phyloP scores from a whole-genome alignment of 2,329 filamentous ascomycete genomes.

The Macroventuria anomochaeta region DNA sequence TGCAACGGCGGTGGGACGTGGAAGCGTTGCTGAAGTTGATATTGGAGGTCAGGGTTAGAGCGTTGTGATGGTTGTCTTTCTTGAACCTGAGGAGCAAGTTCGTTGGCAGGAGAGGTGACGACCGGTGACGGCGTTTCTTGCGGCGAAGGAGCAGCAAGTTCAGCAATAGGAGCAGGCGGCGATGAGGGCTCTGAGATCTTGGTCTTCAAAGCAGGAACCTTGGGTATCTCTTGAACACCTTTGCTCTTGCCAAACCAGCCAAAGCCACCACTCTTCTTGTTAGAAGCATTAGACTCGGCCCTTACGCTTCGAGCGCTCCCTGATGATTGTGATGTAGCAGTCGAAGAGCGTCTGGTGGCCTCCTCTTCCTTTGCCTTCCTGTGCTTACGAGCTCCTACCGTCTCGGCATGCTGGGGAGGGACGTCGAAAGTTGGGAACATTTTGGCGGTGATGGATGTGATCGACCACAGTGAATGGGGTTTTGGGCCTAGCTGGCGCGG shows the following conservation, averaged over 20 bases:
- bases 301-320: conserved; percentile 24
- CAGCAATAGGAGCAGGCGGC: background rate
- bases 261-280: conserved; percentile 20
- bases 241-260: conserved; percentile 34
- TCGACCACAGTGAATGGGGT: conserved; percentile 7
- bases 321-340: conserved; percentile 33
- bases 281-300: conserved; percentile 14
- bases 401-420: conserved; percentile 35
- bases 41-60: conserved; percentile 11
- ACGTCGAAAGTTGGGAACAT: conserved; percentile 41
- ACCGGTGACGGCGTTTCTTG: conserved; percentile 24
- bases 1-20: conserved; percentile 24
- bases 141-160: background rate
- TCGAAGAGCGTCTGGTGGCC: conserved; percentile 23
- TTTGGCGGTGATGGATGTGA: conserved; percentile 9
- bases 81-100: conserved; percentile 6
- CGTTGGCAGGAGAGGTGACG: conserved; percentile 3
- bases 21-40: conserved; percentile 21
- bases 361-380: conserved; percentile 32
- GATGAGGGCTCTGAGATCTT: conserved; percentile 8
- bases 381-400: conserved; percentile 33
- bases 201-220: conserved; percentile 21
- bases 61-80: conserved; percentile 9
- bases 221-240: conserved; percentile 34
- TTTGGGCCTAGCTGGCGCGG: conserved; percentile 14